Percentiles rank a stretch among this genome's conserved stretches.
Evolutionary conservation across 352 stramenopile species (phyloP).

Genomic region (Phytophthora tubulina): DNA sequence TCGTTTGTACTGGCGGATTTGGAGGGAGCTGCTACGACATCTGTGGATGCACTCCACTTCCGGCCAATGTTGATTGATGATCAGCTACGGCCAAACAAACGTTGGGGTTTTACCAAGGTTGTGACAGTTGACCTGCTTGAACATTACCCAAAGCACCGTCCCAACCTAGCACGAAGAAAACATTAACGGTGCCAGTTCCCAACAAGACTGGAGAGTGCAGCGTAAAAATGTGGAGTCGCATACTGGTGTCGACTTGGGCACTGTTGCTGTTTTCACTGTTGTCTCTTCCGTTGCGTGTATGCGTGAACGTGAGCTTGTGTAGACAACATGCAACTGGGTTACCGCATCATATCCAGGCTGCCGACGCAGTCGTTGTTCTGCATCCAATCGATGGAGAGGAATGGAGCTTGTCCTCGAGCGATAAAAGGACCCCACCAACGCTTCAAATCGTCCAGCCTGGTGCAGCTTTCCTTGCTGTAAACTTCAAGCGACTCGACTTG

Average conservation of each 20-base stretch:
- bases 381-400: constrained; percentile 24
- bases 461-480: constrained; percentile 42
- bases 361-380: constrained; percentile 30
- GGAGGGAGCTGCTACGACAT: no score
- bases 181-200: neutral
- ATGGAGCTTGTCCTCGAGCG: constrained; percentile 33
- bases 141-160: constrained; percentile 7
- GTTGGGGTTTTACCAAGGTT: no score
- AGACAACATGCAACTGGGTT: neutral
- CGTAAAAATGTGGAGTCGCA: constrained; percentile 1
- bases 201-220: neutral
- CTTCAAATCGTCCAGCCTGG: constrained; percentile 32
- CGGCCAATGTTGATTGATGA: no score
- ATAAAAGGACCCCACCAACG: constrained; percentile 15
- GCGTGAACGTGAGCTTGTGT: constrained; percentile 27
- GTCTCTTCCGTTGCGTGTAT: constrained; percentile 18
- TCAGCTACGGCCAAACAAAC: no score
- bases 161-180: constrained; percentile 10
- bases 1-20: no score
- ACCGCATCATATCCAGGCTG: constrained; percentile 18
- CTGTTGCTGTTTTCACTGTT: constrained; percentile 32
- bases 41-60: no score
- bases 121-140: neutral
- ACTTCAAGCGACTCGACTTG: constrained; percentile 42
- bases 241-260: neutral